Evolutionary conservation across 2,329 filamentous ascomycete genomes (phyloP).

Genomic region (Pezicula rhizophila): DNA sequence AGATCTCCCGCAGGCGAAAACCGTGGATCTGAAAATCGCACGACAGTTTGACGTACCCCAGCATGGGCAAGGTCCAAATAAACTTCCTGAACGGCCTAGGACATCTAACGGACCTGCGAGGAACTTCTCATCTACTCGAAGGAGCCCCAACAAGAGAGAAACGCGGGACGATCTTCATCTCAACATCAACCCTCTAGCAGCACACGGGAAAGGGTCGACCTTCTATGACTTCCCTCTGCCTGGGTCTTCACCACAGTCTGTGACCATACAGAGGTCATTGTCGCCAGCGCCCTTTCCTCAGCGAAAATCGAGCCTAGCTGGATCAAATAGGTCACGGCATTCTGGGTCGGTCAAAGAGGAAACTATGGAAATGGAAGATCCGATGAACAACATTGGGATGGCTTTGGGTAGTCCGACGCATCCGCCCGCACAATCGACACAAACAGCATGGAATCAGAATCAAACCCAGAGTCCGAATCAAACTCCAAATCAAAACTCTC

Average conservation of each 20-base stretch:
- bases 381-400: slow-evolving; percentile 53
- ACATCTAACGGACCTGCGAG: slow-evolving; percentile 23
- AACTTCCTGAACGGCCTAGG: slow-evolving; percentile 22
- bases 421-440: slow-evolving; percentile 16
- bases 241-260: slow-evolving; percentile 17
- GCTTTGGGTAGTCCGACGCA: slow-evolving; percentile 64
- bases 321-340: slow-evolving; percentile 8
- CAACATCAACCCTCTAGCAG: slow-evolving; percentile 21
- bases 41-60: slow-evolving; percentile 15
- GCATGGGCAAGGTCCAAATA: slow-evolving; percentile 8
- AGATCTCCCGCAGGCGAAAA: slow-evolving; percentile 23
- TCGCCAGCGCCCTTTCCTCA: slow-evolving; percentile 7
- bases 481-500: neutral
- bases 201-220: slow-evolving; percentile 20
- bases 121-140: slow-evolving; percentile 9
- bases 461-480: too few species aligned
- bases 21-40: slow-evolving; percentile 8
- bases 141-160: slow-evolving; percentile 19
- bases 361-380: slow-evolving; percentile 9
- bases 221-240: slow-evolving; percentile 24
- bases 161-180: slow-evolving; percentile 27
- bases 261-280: slow-evolving; percentile 10
- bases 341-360: slow-evolving; percentile 14
- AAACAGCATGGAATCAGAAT: too few species aligned
- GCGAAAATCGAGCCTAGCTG: slow-evolving; percentile 9